These are phyloP conservation scores for Suillus tomentosus DNA, from an alignment of 768 basidiomycete species.

Conservation along the genomic window DNA sequence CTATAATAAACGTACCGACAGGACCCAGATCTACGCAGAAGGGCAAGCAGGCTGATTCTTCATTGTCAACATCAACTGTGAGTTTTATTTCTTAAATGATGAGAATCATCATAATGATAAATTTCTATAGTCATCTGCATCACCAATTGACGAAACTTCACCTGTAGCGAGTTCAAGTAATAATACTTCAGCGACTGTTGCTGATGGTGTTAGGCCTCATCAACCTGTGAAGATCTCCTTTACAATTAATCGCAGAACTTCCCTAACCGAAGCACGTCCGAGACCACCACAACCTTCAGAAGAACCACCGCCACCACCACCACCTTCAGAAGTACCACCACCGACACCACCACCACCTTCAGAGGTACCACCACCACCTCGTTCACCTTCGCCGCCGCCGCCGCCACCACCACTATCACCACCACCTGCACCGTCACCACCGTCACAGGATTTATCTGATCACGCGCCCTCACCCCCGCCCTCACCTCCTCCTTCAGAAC, in stretches of 20 bases:
- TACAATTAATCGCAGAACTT: slow-evolving; percentile 33
- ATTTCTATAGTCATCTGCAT: slow-evolving; percentile 20
- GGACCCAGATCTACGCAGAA: slow-evolving; percentile 40
- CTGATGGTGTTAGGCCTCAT: slow-evolving; percentile 34
- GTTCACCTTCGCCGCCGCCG: slow-evolving; percentile 26
- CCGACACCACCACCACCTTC: slow-evolving; percentile 29
- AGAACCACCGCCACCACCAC: slow-evolving; percentile 38
- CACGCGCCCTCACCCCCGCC: slow-evolving; percentile 22
- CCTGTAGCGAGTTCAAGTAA: slow-evolving; percentile 16
- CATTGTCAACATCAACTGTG: slow-evolving; percentile 4
- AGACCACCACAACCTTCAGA: slow-evolving; percentile 41
- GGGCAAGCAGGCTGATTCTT: slow-evolving; percentile 43
- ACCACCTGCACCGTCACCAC: slow-evolving; percentile 23
- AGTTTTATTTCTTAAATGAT: background rate
- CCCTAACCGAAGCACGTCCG: slow-evolving; percentile 27
- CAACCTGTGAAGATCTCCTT: slow-evolving; percentile 35
- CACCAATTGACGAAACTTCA: slow-evolving; percentile 17
- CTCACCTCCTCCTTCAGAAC: slow-evolving; percentile 26
- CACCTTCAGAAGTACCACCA: slow-evolving; percentile 28
- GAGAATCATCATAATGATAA: slow-evolving; percentile 9
- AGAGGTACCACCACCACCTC: slow-evolving; percentile 35
- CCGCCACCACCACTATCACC: slow-evolving; percentile 31
- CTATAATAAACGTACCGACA: slow-evolving; percentile 29
- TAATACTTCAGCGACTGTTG: slow-evolving; percentile 25
- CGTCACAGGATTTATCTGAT: slow-evolving; percentile 26